phyloP scores from a whole-genome alignment of 225 moss, liverwort and hornwort species.

The Polytrichum commune region DNA sequence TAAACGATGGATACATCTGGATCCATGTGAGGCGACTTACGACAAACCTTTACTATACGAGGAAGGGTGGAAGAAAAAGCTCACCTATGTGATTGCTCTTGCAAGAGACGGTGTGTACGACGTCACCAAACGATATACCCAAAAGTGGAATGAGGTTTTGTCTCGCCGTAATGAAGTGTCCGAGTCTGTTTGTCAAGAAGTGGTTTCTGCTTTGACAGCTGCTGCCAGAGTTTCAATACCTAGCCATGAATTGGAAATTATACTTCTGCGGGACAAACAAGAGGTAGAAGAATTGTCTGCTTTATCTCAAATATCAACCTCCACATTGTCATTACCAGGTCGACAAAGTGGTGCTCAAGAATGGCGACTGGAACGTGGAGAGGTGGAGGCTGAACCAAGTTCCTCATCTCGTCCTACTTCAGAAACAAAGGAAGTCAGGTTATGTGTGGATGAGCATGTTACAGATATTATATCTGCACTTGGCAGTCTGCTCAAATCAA shows the following conservation, averaged over 20 bases:
- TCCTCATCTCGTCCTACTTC: not conserved
- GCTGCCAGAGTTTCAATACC: constrained; percentile 36
- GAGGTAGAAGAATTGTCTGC: constrained; percentile 49
- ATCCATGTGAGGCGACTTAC: constrained; percentile 62
- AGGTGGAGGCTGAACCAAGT: constrained; percentile 27
- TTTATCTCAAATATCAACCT: constrained; percentile 10
- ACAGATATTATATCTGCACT: constrained; percentile 40
- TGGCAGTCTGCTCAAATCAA: constrained; percentile 32
- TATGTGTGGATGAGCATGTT: constrained; percentile 59
- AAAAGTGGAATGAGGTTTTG: constrained; percentile 61
- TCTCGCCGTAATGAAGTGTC: constrained; percentile 46
- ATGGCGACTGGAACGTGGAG: constrained; percentile 62
- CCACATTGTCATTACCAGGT: constrained; percentile 33
- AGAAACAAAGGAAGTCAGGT: constrained; percentile 20
- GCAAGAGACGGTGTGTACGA: constrained; percentile 58
- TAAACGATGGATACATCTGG: constrained; percentile 64
- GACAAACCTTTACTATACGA: constrained; percentile 76
- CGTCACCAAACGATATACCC: constrained; percentile 69
- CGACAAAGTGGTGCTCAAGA: constrained; percentile 61
- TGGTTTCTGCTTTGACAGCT: constrained; percentile 44
- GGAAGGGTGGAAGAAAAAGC: constrained; percentile 64
- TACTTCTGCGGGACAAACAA: constrained; percentile 35
- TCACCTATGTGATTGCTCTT: constrained; percentile 56
- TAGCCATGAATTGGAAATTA: constrained; percentile 36
- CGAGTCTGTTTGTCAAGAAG: constrained; percentile 53